Conservation (phyloP, 176 grass and related monocot genomes). For the Guadua angustifolia region DNA sequence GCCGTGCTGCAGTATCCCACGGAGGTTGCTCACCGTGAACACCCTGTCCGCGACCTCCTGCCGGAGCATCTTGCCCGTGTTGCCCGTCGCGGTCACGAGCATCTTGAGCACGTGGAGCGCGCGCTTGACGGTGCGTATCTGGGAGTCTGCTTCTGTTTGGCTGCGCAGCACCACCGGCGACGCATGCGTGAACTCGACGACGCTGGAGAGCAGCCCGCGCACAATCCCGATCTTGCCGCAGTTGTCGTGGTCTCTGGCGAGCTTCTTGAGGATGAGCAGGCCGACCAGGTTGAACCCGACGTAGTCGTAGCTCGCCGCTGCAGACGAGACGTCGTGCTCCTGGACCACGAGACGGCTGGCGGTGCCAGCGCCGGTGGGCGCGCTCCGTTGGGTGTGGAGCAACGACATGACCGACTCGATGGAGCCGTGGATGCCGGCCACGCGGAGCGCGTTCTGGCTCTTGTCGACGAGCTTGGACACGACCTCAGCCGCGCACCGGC, state of each 20-base stretch:
- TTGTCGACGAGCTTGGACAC: slow-evolving; percentile 60
- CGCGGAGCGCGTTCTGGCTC: slow-evolving; percentile 61
- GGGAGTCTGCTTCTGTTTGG: background rate
- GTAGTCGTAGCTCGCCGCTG: slow-evolving; percentile 37
- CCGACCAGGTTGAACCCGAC: slow-evolving; percentile 59
- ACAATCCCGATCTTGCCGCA: slow-evolving; percentile 66
- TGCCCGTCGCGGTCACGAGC: slow-evolving; percentile 57
- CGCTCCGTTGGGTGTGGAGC: slow-evolving; percentile 42
- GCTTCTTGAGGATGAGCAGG: slow-evolving; percentile 59
- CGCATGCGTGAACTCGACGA: slow-evolving; percentile 58
- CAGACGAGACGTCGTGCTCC: background rate
- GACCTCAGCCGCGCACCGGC: slow-evolving; percentile 55
- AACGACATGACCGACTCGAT: slow-evolving; percentile 74
- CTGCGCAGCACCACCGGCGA: slow-evolving; percentile 11
- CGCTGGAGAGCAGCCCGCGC: slow-evolving; percentile 57
- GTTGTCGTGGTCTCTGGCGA: slow-evolving; percentile 65
- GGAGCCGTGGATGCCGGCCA: slow-evolving; percentile 64
- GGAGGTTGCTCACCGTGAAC: slow-evolving; percentile 72
- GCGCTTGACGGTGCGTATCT: slow-evolving; percentile 45
- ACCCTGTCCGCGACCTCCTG: slow-evolving; percentile 56
- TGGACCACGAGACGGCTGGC: no score
- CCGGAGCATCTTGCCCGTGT: slow-evolving; percentile 55
- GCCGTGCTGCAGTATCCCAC: slow-evolving; percentile 52
- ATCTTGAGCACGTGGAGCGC: slow-evolving; percentile 64
- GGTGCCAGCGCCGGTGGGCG: background rate